phyloP scores from a whole-genome alignment of 352 stramenopile genomes.

The Phytophthora pistaciae region DNA sequence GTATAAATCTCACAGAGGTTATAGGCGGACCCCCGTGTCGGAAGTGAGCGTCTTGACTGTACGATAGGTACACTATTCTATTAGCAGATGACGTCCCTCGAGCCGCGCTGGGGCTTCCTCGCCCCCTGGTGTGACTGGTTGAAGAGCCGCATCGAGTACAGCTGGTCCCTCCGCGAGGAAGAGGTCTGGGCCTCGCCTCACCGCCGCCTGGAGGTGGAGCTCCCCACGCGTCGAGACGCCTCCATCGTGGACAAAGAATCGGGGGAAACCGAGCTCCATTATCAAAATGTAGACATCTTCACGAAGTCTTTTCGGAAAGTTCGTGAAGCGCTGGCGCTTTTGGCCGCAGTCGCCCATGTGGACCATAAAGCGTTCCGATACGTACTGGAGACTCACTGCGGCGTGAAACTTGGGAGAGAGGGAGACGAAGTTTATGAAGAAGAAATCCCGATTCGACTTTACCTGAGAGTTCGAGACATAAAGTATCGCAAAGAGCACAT shows the following conservation, averaged over 20 bases:
- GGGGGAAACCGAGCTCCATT: neutral
- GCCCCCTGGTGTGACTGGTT: neutral
- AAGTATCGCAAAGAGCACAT: neutral
- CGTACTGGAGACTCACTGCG: neutral
- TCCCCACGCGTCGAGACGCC: neutral
- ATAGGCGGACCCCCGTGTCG: too few species aligned
- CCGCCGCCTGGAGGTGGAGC: neutral
- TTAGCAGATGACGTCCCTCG: neutral
- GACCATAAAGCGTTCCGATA: neutral
- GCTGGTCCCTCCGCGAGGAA: neutral
- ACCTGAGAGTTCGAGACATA: neutral
- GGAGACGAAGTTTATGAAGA: neutral
- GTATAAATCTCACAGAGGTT: too few species aligned
- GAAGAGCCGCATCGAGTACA: neutral
- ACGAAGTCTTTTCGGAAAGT: neutral
- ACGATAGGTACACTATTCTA: too few species aligned
- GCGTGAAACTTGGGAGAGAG: neutral
- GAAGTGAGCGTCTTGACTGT: too few species aligned
- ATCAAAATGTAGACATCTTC: neutral
- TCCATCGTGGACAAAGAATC: neutral
- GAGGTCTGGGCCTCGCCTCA: neutral
- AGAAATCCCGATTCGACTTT: neutral
- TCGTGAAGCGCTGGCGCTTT: neutral
- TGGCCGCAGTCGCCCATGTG: neutral
- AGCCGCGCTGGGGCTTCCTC: neutral